phyloP scores from a whole-genome alignment of 2,329 filamentous ascomycete species.

The Trichoderma cornu-damae region DNA sequence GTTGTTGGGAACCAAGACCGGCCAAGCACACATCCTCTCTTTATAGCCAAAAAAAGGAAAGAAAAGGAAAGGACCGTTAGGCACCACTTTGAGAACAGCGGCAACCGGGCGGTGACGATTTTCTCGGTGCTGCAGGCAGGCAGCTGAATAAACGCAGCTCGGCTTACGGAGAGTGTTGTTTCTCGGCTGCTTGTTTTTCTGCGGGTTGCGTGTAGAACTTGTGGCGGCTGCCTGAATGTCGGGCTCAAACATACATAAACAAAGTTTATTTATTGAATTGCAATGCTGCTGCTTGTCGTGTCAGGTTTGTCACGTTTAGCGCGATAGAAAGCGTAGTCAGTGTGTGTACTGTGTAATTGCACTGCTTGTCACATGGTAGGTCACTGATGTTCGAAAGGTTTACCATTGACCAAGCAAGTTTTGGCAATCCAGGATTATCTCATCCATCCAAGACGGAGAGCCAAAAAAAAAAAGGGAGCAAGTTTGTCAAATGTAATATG shows the following conservation, averaged over 20 bases:
- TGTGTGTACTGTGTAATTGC: not conserved
- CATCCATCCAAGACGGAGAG: too few relatives aligned
- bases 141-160: not conserved
- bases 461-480: too few relatives aligned
- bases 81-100: slow-evolving; percentile 8
- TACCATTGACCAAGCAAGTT: too few relatives aligned
- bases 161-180: not conserved
- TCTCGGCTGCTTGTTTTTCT: not conserved
- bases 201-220: not conserved
- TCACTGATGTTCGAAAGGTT: too few relatives aligned
- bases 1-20: not conserved
- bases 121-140: not conserved
- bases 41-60: not conserved
- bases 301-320: too few relatives aligned
- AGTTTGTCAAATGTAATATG: too few relatives aligned
- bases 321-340: too few relatives aligned
- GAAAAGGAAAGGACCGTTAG: slow-evolving; percentile 1
- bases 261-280: not conserved
- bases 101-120: not conserved
- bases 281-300: too few relatives aligned
- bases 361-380: not conserved
- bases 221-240: slow-evolving; percentile 1
- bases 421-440: too few relatives aligned
- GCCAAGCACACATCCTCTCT: not conserved
- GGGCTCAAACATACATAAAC: not conserved